phyloP scores from a whole-genome alignment of 768 basidiomycete genomes.

The Mycena belliarum region DNA sequence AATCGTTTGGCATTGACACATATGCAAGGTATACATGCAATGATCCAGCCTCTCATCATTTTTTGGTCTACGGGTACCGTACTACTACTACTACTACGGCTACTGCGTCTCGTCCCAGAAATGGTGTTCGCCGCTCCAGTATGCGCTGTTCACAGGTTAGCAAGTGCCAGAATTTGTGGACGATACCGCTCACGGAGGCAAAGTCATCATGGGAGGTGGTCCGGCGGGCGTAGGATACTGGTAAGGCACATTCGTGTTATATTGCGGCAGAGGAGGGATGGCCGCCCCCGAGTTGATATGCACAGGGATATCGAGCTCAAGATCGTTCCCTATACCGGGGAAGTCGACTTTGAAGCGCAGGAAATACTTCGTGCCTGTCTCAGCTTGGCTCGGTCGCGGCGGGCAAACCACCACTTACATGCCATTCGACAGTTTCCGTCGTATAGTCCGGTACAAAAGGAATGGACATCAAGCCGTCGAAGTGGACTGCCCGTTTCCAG shows the following conservation, averaged over 20 bases:
- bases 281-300: conserved; percentile 16
- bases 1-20: too few species aligned
- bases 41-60: too few species aligned
- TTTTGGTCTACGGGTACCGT: too few species aligned
- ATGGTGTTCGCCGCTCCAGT: conserved; percentile 18
- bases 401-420: not conserved
- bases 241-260: conserved; percentile 2
- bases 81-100: too few species aligned
- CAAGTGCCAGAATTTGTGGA: not conserved
- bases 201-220: conserved; percentile 16
- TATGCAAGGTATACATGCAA: too few species aligned
- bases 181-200: conserved; percentile 5
- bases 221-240: conserved; percentile 11
- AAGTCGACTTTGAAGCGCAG: conserved; percentile 14
- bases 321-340: conserved; percentile 18
- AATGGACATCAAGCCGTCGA: conserved; percentile 13
- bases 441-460: conserved; percentile 12
- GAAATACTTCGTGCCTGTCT: not conserved
- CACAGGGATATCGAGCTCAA: conserved; percentile 17
- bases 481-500: conserved; percentile 17
- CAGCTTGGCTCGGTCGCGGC: not conserved
- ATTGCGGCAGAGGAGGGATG: conserved; percentile 9
- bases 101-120: conserved; percentile 15
- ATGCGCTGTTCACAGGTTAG: not conserved
- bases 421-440: conserved; percentile 13